phyloP scores from a whole-genome alignment of 2,329 filamentous ascomycete species.

The Purpureocillium lavendulum region DNA sequence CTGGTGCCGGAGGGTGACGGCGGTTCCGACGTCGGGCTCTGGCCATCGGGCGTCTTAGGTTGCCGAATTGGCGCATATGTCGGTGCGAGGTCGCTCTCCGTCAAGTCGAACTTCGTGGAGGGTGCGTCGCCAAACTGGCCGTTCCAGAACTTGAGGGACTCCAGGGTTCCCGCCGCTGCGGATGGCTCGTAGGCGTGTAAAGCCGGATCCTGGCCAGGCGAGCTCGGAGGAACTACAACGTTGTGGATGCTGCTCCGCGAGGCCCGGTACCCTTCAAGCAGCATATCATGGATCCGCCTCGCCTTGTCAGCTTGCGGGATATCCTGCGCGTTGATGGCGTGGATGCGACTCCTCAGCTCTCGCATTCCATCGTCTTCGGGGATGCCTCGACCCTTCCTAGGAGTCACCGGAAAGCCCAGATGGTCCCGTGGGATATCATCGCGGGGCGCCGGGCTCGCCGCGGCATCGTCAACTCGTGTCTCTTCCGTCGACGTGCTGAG shows the following conservation, averaged over 20 bases:
- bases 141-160: slow-evolving; percentile 53
- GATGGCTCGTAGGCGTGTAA: slow-evolving; percentile 29
- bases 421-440: slow-evolving; percentile 20
- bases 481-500: slow-evolving; percentile 24
- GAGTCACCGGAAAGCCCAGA: slow-evolving; percentile 21
- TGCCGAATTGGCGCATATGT: slow-evolving; percentile 53
- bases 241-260: slow-evolving; percentile 13
- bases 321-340: slow-evolving; percentile 55
- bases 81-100: slow-evolving; percentile 54
- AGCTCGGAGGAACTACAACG: slow-evolving; percentile 6
- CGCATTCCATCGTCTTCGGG: slow-evolving; percentile 78
- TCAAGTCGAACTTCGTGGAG: slow-evolving; percentile 39
- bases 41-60: slow-evolving; percentile 37
- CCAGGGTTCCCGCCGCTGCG: slow-evolving; percentile 35
- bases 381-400: slow-evolving; percentile 28
- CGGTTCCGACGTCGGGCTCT: slow-evolving; percentile 17
- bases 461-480: slow-evolving; percentile 21
- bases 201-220: slow-evolving; percentile 7
- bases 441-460: slow-evolving; percentile 11
- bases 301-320: slow-evolving; percentile 58
- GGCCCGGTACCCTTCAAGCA: slow-evolving; percentile 59
- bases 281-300: slow-evolving; percentile 58
- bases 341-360: slow-evolving; percentile 56
- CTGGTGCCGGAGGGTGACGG: slow-evolving; percentile 20
- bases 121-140: slow-evolving; percentile 31